Evolutionary conservation across 2,329 filamentous ascomycete genomes (phyloP).

Genomic region (Epichloe scottii): DNA sequence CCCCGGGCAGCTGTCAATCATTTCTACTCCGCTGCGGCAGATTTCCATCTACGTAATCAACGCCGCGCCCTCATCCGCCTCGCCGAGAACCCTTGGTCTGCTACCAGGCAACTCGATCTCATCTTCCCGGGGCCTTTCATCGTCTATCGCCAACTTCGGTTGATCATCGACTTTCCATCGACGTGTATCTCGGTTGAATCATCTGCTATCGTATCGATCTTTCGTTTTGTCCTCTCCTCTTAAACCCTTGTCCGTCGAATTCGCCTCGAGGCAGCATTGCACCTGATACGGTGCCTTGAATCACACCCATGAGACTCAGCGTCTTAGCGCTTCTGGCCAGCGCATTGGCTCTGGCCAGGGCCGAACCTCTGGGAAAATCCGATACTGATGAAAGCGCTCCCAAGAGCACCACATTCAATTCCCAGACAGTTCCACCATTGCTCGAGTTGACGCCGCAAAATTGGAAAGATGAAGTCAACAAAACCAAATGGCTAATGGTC

Average conservation of each 20-base stretch:
- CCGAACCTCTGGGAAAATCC: slow-evolving; percentile 22
- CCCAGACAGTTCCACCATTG: slow-evolving; percentile 52
- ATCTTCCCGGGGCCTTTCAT: not conserved
- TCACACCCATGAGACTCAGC: slow-evolving; percentile 20
- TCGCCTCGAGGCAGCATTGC: not conserved
- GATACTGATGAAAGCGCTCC: slow-evolving; percentile 17
- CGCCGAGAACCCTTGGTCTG: not conserved
- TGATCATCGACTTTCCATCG: not conserved
- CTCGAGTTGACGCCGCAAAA: slow-evolving; percentile 45
- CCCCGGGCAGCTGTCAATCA: not conserved
- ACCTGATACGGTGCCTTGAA: slow-evolving; percentile 1
- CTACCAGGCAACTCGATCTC: not conserved
- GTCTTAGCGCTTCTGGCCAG: slow-evolving; percentile 34
- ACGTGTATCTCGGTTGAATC: not conserved
- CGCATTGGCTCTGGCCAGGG: slow-evolving; percentile 20
- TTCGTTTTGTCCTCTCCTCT: not conserved
- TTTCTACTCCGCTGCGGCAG: slow-evolving; percentile 2
- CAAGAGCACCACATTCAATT: slow-evolving; percentile 50
- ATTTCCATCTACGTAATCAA: not conserved
- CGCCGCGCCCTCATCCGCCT: not conserved
- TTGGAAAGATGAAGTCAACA: slow-evolving; percentile 43
- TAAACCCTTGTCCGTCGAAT: not conserved
- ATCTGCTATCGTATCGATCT: not conserved
- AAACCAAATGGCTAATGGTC: slow-evolving; percentile 39
- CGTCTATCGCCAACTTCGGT: not conserved